These are phyloP conservation scores for Aspergillus pseudoterreus DNA, from an alignment of 2,329 filamentous ascomycete species.

Conservation along the genomic window DNA sequence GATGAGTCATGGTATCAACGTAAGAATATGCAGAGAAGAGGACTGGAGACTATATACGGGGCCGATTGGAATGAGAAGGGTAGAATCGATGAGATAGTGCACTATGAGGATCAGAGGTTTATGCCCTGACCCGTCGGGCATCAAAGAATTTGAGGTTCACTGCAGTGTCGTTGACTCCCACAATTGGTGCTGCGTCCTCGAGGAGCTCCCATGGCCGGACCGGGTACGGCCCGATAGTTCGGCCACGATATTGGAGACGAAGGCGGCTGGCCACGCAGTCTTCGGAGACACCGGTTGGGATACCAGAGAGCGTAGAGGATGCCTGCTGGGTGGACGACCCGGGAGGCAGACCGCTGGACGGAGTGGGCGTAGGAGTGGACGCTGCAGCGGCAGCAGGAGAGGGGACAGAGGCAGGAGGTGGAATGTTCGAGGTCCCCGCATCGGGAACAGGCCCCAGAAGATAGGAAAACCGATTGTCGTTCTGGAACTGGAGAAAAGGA, in stretches of 20 bases:
- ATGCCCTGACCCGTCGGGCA: constrained; percentile 32
- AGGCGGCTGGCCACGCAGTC: constrained; percentile 29
- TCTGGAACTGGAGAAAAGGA: constrained; percentile 34
- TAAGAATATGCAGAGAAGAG: not conserved
- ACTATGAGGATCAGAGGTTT: constrained; percentile 1
- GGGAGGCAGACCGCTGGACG: constrained; percentile 20
- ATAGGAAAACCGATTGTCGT: constrained; percentile 38
- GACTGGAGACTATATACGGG: not conserved
- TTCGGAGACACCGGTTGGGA: constrained; percentile 19
- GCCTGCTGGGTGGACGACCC: constrained; percentile 16
- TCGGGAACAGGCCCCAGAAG: constrained; percentile 39
- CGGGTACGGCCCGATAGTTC: constrained; percentile 31
- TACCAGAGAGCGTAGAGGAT: constrained; percentile 6
- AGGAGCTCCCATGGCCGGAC: constrained; percentile 44
- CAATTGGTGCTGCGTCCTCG: constrained; percentile 42
- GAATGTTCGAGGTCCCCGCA: constrained; percentile 11
- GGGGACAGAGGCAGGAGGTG: constrained; percentile 25
- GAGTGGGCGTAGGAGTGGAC: constrained; percentile 26
- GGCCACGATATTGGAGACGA: constrained; percentile 36
- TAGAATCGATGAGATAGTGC: not conserved
- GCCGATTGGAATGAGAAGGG: not conserved
- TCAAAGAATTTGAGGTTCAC: constrained; percentile 42
- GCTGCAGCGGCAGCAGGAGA: constrained; percentile 30
- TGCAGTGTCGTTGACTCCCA: constrained; percentile 44
- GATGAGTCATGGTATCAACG: not conserved